Evolutionary conservation across 495 filamentous ascomycete species (phyloP).

Genomic region (Jackrogersella multiformis): DNA sequence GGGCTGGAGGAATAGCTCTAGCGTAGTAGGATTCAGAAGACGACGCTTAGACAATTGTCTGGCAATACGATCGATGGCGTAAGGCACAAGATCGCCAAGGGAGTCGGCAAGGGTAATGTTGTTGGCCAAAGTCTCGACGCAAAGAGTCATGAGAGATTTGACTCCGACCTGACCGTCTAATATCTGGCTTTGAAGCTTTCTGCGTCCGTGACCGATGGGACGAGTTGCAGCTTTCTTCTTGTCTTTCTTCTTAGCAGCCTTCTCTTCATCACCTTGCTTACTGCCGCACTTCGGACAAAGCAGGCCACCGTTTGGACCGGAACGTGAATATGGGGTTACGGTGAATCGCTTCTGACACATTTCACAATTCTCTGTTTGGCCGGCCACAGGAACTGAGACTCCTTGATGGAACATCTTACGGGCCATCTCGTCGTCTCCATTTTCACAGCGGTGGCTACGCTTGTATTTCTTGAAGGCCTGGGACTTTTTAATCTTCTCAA

Average conservation of each 20-base stretch:
- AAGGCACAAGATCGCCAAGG: constrained; percentile 77
- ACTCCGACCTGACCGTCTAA: constrained; percentile 81
- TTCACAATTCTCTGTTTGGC: constrained; percentile 90
- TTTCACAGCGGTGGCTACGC: constrained; percentile 44
- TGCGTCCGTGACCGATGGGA: constrained; percentile 59
- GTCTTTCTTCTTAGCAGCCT: constrained; percentile 67
- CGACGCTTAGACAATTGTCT: constrained; percentile 83
- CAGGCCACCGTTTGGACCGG: constrained; percentile 82
- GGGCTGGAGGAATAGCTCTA: constrained; percentile 80
- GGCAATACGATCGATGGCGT: constrained; percentile 75
- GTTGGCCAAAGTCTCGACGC: constrained; percentile 83
- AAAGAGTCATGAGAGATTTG: constrained; percentile 77
- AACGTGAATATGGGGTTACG: constrained; percentile 87
- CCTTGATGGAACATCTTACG: constrained; percentile 63
- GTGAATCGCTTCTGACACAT: constrained; percentile 89
- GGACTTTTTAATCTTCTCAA: constrained; percentile 77
- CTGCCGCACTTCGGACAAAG: constrained; percentile 89
- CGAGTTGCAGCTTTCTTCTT: constrained; percentile 51
- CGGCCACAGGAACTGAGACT: constrained; percentile 73
- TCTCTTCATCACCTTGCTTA: constrained; percentile 71
- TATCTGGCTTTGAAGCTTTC: constrained; percentile 78
- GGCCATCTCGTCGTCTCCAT: constrained; percentile 61
- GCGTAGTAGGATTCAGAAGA: constrained; percentile 71
- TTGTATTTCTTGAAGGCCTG: constrained; percentile 76
- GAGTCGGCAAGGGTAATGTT: constrained; percentile 85